Conservation (phyloP, 2,329 filamentous ascomycete genomes). For the Chrysoporthe puriensis region DNA sequence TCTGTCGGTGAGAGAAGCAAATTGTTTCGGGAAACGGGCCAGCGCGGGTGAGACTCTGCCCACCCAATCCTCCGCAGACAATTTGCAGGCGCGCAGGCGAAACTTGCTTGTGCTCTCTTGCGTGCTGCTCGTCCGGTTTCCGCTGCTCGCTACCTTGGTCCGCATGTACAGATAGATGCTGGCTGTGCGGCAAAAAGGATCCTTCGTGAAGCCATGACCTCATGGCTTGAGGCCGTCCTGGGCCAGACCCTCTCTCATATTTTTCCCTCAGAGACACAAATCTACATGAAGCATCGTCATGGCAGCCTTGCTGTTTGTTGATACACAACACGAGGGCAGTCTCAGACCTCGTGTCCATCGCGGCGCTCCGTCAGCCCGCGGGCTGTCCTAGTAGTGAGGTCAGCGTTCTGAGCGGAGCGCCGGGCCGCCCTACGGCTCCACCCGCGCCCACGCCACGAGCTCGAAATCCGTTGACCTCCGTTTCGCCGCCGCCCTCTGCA, state of each 20-base stretch:
- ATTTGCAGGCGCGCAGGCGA: neutral
- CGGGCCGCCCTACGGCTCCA: neutral
- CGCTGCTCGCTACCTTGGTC: neutral
- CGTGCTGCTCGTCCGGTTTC: neutral
- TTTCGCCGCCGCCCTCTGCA: too few relatives aligned
- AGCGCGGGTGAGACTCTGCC: neutral
- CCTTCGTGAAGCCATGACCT: neutral
- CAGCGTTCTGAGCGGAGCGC: neutral
- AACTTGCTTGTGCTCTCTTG: constrained; percentile 1
- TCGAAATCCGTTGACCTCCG: neutral
- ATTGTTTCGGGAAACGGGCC: neutral
- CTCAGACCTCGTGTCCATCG: neutral
- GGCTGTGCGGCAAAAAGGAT: too few relatives aligned
- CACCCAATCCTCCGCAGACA: neutral
- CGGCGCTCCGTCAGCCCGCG: neutral
- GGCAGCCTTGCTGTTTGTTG: neutral
- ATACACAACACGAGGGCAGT: neutral
- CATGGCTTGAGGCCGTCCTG: neutral
- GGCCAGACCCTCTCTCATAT: neutral
- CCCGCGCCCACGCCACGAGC: neutral
- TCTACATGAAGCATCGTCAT: neutral
- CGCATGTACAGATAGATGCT: neutral
- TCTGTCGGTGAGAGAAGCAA: neutral
- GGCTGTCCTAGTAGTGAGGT: neutral
- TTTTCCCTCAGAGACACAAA: neutral